Base-by-base conservation (phyloP, 2,329 filamentous ascomycete genomes). In the Calonectria henricotiae region DNA sequence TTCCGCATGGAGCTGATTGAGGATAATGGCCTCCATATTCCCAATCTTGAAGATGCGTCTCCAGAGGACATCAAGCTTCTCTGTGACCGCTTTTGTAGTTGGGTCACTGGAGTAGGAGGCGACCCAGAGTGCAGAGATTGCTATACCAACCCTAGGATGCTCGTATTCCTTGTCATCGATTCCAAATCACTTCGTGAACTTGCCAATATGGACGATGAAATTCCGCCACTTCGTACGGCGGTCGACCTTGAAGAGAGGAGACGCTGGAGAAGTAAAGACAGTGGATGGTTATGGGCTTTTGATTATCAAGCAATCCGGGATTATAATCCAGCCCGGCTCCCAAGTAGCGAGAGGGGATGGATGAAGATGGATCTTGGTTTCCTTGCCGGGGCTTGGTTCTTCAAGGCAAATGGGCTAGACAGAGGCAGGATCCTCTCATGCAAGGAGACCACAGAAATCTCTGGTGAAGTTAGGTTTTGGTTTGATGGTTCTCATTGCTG, bases 1-100 rank as follows among this genome's bases (percentile, higher is more conserved):
- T 62, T 62, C 60, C 60, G 60, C 13, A 32, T 62, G 13, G 60
- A 62, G 30, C 43, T 62, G n/a, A 20, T 62, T 27, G 60, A 62
- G 30, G 41, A 62, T 32, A 49, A 20, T 9, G 4, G 47, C 4
- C 30, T 62, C 17, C 30, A 62, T 30, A 47, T 62, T 5, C 30
- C 60, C 41, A 13, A 44, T 27, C 25, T 62, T 13, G 20, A 43
- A 32, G 43, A 46, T n/a, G 39, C 58, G 5, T 20, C 58, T 13
- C 12, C 39, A 12, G 58, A 30, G 8, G 58, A 62, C 23, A 17
- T 62, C 35, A 27, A 44, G 9, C 23, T 39, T 27, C 58, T 62
- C 25, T 62, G 58, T 30, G 39, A 62, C 12, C 12, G 3, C 58
- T 62, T 62, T 27, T 27, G 20, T 41, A 23, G 39, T 13, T 62